phyloP scores from a whole-genome alignment of 768 basidiomycete species.

The Fomitopsis pulvina region DNA sequence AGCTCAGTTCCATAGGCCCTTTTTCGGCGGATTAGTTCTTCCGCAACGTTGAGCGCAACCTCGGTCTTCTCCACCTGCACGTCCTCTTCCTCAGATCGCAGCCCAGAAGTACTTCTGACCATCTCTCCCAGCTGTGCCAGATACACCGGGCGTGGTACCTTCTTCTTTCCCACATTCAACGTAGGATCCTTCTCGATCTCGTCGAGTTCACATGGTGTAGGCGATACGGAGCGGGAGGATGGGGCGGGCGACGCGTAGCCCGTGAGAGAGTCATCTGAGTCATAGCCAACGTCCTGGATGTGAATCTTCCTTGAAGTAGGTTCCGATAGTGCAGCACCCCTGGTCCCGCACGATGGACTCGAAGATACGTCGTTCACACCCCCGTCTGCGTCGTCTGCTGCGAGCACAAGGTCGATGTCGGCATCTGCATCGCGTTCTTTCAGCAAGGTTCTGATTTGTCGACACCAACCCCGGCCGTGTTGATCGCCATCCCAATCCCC shows the following conservation, averaged over 20 bases:
- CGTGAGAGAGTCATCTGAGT: slow-evolving; percentile 77
- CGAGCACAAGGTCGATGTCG: slow-evolving; percentile 6
- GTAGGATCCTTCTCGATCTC: slow-evolving; percentile 86
- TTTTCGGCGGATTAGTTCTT: slow-evolving; percentile 81
- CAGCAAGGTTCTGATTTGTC: slow-evolving; percentile 50
- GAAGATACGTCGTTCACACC: neutral
- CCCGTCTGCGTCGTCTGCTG: slow-evolving; percentile 14
- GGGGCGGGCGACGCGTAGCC: slow-evolving; percentile 67
- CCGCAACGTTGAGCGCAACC: slow-evolving; percentile 73
- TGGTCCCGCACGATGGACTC: too few species aligned
- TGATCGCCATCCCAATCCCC: slow-evolving; percentile 79
- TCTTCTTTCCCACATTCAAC: slow-evolving; percentile 61
- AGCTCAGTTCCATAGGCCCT: slow-evolving; percentile 82
- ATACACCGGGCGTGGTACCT: slow-evolving; percentile 80
- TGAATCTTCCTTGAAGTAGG: slow-evolving; percentile 8
- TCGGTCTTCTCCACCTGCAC: slow-evolving; percentile 73
- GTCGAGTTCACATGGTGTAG: slow-evolving; percentile 72
- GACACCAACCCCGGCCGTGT: slow-evolving; percentile 57
- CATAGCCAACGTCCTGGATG: slow-evolving; percentile 33
- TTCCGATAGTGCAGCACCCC: neutral
- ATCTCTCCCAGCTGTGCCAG: slow-evolving; percentile 77
- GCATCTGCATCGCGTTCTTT: slow-evolving; percentile 46
- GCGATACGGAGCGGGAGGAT: slow-evolving; percentile 70
- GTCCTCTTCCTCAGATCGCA: slow-evolving; percentile 45
- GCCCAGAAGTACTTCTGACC: slow-evolving; percentile 53